These are phyloP conservation scores for Narthecium ossifragum DNA, from an alignment of 106 monocot species.

Conservation along the genomic window DNA sequence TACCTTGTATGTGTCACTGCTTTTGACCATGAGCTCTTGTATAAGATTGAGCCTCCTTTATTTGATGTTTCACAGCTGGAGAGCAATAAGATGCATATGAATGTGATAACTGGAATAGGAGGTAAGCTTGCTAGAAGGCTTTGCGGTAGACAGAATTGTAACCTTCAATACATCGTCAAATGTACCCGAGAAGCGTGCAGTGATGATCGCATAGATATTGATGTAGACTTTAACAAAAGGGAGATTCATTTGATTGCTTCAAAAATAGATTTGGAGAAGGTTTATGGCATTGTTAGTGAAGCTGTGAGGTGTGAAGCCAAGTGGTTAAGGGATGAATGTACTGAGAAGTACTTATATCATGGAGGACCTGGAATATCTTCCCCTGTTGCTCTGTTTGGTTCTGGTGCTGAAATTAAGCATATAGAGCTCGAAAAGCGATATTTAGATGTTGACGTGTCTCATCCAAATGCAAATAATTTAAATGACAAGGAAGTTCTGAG, in stretches of 20 bases:
- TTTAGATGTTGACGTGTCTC: constrained; percentile 67
- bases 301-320: constrained; percentile 51
- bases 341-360: constrained; percentile 54
- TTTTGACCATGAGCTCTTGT: constrained; percentile 52
- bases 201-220: constrained; percentile 44
- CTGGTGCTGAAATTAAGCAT: constrained; percentile 96
- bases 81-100: constrained; percentile 42
- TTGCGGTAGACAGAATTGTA: constrained; percentile 55
- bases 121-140: constrained; percentile 52
- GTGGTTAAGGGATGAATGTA: constrained; percentile 62
- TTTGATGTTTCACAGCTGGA: constrained; percentile 55
- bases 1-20: constrained; percentile 92
- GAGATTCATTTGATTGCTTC: constrained; percentile 50
- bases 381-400: constrained; percentile 61
- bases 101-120: constrained; percentile 40
- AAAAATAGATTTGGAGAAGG: constrained; percentile 41
- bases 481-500: constrained; percentile 66
- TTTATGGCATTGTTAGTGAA: constrained; percentile 29
- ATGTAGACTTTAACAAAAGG: constrained; percentile 56
- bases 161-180: constrained; percentile 42
- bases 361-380: constrained; percentile 31
- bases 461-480: constrained; percentile 43
- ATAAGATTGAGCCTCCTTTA: constrained; percentile 28
- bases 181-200: constrained; percentile 25
- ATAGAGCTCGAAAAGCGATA: constrained; percentile 74